Base-by-base conservation (phyloP, 2,329 filamentous ascomycete genomes). In the Thielaviopsis cerberus region DNA sequence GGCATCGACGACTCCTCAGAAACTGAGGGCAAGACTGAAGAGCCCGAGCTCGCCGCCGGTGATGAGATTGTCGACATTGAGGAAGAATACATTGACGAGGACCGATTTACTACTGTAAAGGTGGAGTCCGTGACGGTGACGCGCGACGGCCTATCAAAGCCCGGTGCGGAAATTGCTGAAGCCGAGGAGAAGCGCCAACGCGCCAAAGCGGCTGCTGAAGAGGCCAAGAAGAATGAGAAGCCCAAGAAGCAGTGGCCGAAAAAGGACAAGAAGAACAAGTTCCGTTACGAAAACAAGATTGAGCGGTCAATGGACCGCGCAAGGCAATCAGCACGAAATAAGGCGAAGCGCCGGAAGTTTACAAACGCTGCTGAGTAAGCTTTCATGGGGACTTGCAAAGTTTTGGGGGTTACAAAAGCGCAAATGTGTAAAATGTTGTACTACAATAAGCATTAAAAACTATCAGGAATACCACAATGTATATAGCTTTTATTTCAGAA, bases 1-100 rank as follows among this genome's bases (percentile, higher is more conserved):
- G 86, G 85, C 0, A 76, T 89, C 56, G 73, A 76, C 22, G 82
- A 85, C 55, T 65, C 68, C 24, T 68, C 71, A 15, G 63, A 72
- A 15, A 62, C 71, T 6, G 68, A 45, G 53, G 63, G 68, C 37
- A 23, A 53, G 20, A 70, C 71, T 85, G 0, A 75, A 88, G 37
- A 48, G 41, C 41, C 41, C 56, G 73, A 75, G 20, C 81, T 85
- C 54, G 65, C 67, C 24, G 68, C 70, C 13, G 63, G 71, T n/a
- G 63, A 71, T 4, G 68, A 76, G 45, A 76, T 81, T 23, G 71
- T 92, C 51, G 83, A 94, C 67, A 82, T 88, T 64, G 86, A 95
- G 68, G 89, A 91, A 64, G 89, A 97, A 69, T 98, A 96, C 71
- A 80, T 96, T 63, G 92, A 98, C 69, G 92, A 97, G 69, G 91